phyloP scores from a whole-genome alignment of 1,139 yeast species.

The Hyphopichia pseudoburtonii region DNA sequence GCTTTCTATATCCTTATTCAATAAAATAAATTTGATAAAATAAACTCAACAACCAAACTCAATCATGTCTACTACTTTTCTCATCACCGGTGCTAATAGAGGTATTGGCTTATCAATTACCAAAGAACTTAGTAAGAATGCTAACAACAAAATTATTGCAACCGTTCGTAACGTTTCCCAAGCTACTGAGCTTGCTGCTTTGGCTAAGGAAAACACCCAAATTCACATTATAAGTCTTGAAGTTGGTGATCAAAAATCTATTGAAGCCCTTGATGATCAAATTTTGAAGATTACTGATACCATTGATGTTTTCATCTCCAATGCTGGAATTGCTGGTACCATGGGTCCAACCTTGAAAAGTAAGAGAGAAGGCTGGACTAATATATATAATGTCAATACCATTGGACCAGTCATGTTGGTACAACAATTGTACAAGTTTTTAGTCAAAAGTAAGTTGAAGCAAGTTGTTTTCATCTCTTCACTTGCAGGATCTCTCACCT shows the following conservation, averaged over 20 bases:
- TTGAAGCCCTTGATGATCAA: slow-evolving; percentile 14
- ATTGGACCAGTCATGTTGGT: slow-evolving; percentile 29
- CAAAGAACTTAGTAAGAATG: slow-evolving; percentile 9
- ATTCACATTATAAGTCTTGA: slow-evolving; percentile 6
- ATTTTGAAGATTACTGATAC: slow-evolving; percentile 10
- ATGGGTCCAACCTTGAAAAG: background rate
- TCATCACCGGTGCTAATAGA: slow-evolving; percentile 18
- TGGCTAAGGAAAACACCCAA: slow-evolving; percentile 1
- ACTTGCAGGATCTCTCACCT: slow-evolving; percentile 23
- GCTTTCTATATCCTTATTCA: too few species aligned
- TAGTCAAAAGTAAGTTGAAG: slow-evolving; percentile 18
- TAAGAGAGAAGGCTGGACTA: slow-evolving; percentile 9
- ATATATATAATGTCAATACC: slow-evolving; percentile 24
- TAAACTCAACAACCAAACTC: too few species aligned
- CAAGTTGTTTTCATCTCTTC: slow-evolving; percentile 26
- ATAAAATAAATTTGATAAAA: too few species aligned
- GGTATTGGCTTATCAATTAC: slow-evolving; percentile 17
- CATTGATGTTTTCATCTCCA: slow-evolving; percentile 18
- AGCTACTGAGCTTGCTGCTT: slow-evolving; percentile 8
- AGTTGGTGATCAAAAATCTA: slow-evolving; percentile 7
- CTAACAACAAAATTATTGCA: slow-evolving; percentile 13
- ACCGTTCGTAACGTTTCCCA: slow-evolving; percentile 16
- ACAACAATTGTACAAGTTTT: slow-evolving; percentile 24
- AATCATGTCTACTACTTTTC: slow-evolving; percentile 9
- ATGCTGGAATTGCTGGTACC: slow-evolving; percentile 14